phyloP scores from a whole-genome alignment of 148 eudicot species.

The Rhododendron vialii region DNA sequence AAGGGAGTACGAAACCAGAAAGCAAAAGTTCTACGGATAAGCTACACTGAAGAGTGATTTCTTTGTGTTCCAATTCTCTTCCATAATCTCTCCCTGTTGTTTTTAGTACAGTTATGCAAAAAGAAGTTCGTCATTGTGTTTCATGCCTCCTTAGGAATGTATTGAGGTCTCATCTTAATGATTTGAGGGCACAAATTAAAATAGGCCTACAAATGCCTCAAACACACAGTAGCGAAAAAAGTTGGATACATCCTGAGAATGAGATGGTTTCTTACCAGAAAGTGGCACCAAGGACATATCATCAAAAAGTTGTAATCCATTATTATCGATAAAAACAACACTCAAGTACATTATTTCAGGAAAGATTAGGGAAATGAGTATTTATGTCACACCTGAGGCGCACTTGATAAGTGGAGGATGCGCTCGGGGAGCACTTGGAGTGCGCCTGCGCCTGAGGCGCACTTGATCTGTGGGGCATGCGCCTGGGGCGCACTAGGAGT shows the following conservation, averaged over 20 bases:
- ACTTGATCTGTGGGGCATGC: no score
- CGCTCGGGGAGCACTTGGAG: no score
- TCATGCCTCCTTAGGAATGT: constrained; percentile 44
- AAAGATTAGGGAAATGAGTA: no score
- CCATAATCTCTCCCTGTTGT: no score
- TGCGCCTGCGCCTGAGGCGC: no score
- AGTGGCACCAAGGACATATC: constrained; percentile 55
- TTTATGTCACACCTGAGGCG: no score
- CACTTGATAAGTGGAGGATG: no score
- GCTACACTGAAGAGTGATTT: not conserved
- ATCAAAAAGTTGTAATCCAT: not conserved
- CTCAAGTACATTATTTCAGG: no score
- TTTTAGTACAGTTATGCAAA: constrained; percentile 8
- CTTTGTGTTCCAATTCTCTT: no score
- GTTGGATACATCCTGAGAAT: constrained; percentile 62
- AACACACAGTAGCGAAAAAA: constrained; percentile 54
- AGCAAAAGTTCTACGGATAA: not conserved
- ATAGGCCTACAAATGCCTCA: constrained; percentile 73
- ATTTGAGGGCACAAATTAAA: constrained; percentile 70
- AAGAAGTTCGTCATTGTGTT: constrained; percentile 88
- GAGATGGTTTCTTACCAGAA: constrained; percentile 54
- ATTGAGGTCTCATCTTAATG: not conserved
- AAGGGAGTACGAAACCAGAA: not conserved
- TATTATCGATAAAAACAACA: no score
- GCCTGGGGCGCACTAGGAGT: no score